Conservation (phyloP, 495 filamentous ascomycete species). For the Lophiotrema nucula region DNA sequence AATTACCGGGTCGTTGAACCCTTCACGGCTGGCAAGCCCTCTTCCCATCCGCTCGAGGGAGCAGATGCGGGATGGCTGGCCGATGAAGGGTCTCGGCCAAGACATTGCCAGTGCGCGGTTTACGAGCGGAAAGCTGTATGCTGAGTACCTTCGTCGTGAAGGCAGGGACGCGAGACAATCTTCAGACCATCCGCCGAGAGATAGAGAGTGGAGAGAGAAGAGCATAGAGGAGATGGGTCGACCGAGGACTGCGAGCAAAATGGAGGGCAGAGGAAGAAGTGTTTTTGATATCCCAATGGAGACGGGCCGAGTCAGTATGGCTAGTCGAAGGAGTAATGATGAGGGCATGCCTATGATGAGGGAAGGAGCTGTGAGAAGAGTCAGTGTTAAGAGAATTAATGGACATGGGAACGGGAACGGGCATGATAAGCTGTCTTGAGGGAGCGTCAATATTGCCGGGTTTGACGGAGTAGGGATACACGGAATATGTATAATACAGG, state of each 20-base stretch:
- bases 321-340: neutral
- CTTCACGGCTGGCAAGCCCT: neutral
- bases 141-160: conserved; percentile 39
- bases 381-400: no score
- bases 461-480: no score
- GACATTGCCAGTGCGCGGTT: conserved; percentile 17
- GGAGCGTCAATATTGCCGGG: no score
- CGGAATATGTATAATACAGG: no score
- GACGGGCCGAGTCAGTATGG: neutral
- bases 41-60: neutral
- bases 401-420: no score
- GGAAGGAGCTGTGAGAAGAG: neutral
- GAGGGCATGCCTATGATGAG: neutral
- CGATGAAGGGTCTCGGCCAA: conserved; percentile 18
- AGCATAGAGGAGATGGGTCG: neutral
- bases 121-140: conserved; percentile 37
- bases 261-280: no score
- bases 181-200: no score
- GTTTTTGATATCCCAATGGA: neutral
- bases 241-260: no score
- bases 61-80: neutral
- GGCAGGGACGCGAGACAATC: conserved; percentile 1
- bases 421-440: no score
- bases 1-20: conserved; percentile 32
- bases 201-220: neutral